Base-by-base conservation (phyloP, 2,329 filamentous ascomycete genomes). In the Trichophyton mentagrophytes region DNA sequence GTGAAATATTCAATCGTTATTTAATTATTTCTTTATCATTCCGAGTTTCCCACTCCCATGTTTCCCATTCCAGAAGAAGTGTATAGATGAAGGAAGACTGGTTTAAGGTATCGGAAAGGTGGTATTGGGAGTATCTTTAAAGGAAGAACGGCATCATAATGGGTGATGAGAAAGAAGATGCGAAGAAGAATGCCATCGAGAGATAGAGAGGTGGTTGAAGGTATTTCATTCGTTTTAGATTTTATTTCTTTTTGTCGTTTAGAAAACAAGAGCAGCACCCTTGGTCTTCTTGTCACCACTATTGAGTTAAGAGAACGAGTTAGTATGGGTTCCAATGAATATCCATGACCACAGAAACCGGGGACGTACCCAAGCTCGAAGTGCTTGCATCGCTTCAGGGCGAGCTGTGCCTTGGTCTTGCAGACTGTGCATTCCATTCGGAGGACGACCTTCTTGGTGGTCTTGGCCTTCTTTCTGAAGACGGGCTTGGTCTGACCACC, bases 281-380 rank as follows among this genome's bases (percentile, higher is more conserved):
- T 99, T 99, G 74, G 93, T 99, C 90, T 99, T 99, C 91, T 99
- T 99, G 88, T 99, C 93, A 86, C 93, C 93, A 87, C 93, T 95
- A 71, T 73, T 69, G 61, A 66, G 64, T 66, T 20, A 36, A 59
- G 64, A 67, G 66, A 64, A 63, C 61, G 57, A 72, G 11, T 60
- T 42, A 55, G 46, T 33, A 36, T 30, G 11, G 9, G 11, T 9
- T 38, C 33, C 3, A 38, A 9, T 13, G 9, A 13, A 11, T 38
- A 38, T 38, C 33, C 9, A 13, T 38, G 9, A 38, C 8, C 33
- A 9, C 11, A 13, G 33, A 13, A 38, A 38, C 11, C 3, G 3
- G 33, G 33, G 64, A 85, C 89, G 68, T 90, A 95, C 89, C 90
- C 93, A 76, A 99, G 83, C 84, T 99, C 93, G 82, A 99, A 99